A percentile compares a stretch with the other conserved stretches of the same genome.
Evolutionary conservation across 2,329 filamentous ascomycete species (phyloP).

Genomic region (Fusarium denticulatum): DNA sequence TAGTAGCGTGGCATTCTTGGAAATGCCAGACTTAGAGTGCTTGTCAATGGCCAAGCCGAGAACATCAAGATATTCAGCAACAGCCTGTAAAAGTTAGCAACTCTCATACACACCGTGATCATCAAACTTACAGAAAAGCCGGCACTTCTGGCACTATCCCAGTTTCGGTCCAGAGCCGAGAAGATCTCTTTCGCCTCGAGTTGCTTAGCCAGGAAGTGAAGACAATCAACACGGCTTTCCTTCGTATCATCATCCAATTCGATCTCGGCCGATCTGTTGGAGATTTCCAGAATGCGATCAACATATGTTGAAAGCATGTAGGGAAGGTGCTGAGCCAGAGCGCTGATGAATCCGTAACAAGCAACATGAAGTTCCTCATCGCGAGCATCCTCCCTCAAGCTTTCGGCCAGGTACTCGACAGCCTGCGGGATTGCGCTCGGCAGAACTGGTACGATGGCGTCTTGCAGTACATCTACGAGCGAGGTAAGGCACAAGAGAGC

Average conservation of each 20-base stretch:
- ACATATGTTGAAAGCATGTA: constrained; percentile 88
- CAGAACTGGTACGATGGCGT: constrained; percentile 85
- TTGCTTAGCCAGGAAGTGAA: constrained; percentile 79
- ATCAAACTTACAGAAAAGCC: constrained; percentile 69
- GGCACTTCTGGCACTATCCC: constrained; percentile 69
- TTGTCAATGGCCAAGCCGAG: constrained; percentile 78
- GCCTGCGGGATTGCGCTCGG: constrained; percentile 78
- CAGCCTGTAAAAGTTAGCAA: constrained; percentile 61
- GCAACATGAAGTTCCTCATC: constrained; percentile 80
- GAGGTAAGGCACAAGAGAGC: constrained; percentile 91
- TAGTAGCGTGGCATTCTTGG: constrained; percentile 77
- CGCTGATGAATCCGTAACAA: constrained; percentile 80
- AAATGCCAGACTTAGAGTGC: constrained; percentile 80
- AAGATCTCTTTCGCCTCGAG: constrained; percentile 82
- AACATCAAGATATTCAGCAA: constrained; percentile 74
- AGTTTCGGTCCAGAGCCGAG: constrained; percentile 76
- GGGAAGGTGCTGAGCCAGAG: constrained; percentile 83
- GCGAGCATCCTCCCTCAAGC: constrained; percentile 62
- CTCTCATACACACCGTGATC: not conserved
- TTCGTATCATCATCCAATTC: constrained; percentile 70
- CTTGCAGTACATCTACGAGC: constrained; percentile 86
- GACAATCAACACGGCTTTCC: constrained; percentile 73
- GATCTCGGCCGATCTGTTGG: constrained; percentile 75
- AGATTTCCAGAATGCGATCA: constrained; percentile 75
- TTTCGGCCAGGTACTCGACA: constrained; percentile 75